Evolutionary conservation across 768 basidiomycete species (phyloP), one percentile per base, ranked within the genome.

Genomic region (Calocybe gangraenosa): DNA sequence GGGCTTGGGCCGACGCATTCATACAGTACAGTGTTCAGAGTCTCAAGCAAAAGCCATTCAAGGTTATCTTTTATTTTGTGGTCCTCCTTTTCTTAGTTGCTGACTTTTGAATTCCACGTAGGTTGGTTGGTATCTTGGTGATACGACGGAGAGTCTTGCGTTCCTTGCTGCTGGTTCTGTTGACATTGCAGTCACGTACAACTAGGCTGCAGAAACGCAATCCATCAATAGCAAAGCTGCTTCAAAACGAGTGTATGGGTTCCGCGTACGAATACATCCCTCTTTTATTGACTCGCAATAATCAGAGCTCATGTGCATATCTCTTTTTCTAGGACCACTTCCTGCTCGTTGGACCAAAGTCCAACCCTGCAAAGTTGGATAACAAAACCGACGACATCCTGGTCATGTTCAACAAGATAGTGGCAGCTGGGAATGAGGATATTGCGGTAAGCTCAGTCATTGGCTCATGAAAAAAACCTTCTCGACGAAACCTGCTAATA

Each of bases 81-180:
- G 13, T 17, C 11, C 5, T 31, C 1, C n/a, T 15, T 40, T 40
- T 15, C 8, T 19, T 31, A 8, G 17, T 3, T 17, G 25, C 6
- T 9, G 28, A 15, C 19, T 13, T 36, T n/a, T n/a, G n/a, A n/a
- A n/a, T n/a, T n/a, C n/a, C n/a, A n/a, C n/a, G 11, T 6, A 79
- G 78, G 68, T 79, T 18, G 78, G 64, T 7, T 80, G 79, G 79
- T 74, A 74, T 55, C 60, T 79, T 19, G 76, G 75, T 4, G 79
- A 80, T 51, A 78, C 76, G 5, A 79, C 77, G 0, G 65, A 78
- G 42, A 76, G 73, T 46, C 60, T 80, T 1, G 60, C 58, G 0
- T 66, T 63, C 37, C 60, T 80, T 11, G 63, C 65, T 0, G 58
- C 63, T 2, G 73, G 72, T 11, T 54, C 58, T 2, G 70, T 76